Evolutionary conservation across 2,329 filamentous ascomycete genomes (phyloP).

Genomic region (Aspergillus sergii): DNA sequence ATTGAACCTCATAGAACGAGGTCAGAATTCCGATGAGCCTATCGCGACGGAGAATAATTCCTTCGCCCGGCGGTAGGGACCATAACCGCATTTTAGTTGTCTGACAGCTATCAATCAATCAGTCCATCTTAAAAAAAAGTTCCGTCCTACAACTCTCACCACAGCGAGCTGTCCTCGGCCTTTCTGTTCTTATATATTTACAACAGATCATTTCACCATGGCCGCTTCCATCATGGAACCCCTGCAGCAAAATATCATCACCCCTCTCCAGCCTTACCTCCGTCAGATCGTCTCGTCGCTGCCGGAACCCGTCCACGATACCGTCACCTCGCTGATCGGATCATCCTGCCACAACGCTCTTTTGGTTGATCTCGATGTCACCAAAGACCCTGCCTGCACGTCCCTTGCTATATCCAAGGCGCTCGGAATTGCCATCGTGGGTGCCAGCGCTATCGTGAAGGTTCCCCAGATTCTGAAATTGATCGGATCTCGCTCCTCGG

Average conservation of each 20-base stretch:
- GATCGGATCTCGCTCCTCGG: slow-evolving; percentile 74
- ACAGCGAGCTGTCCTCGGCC: background rate
- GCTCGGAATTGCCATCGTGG: slow-evolving; percentile 91
- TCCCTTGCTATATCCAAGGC: slow-evolving; percentile 90
- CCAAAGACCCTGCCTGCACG: slow-evolving; percentile 74
- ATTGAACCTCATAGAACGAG: slow-evolving; percentile 10
- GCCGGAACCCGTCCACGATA: slow-evolving; percentile 72
- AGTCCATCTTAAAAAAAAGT: background rate
- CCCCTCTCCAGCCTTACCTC: slow-evolving; percentile 53
- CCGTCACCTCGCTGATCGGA: slow-evolving; percentile 79
- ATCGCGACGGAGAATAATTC: slow-evolving; percentile 24
- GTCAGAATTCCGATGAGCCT: slow-evolving; percentile 23
- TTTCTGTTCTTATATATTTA: slow-evolving; percentile 2
- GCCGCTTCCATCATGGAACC: slow-evolving; percentile 39
- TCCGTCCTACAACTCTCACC: background rate
- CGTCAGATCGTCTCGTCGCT: slow-evolving; percentile 72
- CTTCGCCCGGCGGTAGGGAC: slow-evolving; percentile 30
- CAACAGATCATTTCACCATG: background rate
- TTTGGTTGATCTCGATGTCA: slow-evolving; percentile 77
- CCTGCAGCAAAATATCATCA: slow-evolving; percentile 43
- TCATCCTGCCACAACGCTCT: slow-evolving; percentile 81
- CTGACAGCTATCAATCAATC: background rate
- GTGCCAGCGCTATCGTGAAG: slow-evolving; percentile 88
- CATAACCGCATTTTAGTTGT: slow-evolving; percentile 27
- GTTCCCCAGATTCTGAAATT: slow-evolving; percentile 96